Conservation (phyloP, 1,284 basidiomycete genomes). For the Puccinia coronata region DNA sequence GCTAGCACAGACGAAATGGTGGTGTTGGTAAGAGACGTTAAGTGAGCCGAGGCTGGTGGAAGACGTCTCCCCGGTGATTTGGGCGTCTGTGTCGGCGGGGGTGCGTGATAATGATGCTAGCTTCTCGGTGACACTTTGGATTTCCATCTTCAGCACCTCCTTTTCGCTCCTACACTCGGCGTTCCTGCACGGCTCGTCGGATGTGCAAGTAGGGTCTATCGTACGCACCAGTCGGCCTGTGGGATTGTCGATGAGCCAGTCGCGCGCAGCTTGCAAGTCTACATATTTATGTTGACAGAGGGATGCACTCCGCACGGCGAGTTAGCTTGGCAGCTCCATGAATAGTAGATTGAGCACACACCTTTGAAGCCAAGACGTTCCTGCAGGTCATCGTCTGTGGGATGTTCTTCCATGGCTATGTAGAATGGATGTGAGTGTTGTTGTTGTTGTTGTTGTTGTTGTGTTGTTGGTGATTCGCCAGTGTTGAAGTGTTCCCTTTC, state of each 20-base stretch:
- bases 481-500: too few relatives aligned
- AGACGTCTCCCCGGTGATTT: too few relatives aligned
- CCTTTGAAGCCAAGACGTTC: background rate
- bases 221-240: background rate
- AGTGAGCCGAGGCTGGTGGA: background rate
- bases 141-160: background rate
- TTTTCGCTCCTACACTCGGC: background rate
- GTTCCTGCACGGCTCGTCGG: background rate
- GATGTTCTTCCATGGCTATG: background rate
- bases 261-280: background rate
- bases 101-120: background rate
- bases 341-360: background rate
- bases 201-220: background rate
- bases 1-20: background rate
- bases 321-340: background rate
- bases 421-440: background rate
- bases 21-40: background rate
- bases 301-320: background rate
- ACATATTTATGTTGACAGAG: background rate
- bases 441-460: too few relatives aligned
- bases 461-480: too few relatives aligned
- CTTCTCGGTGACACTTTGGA: background rate
- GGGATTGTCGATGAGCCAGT: background rate
- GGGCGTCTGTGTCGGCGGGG: background rate
- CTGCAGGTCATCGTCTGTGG: background rate